Evolutionary conservation across 805 yeast species (phyloP).

Genomic region (Monosporozyma solicola): DNA sequence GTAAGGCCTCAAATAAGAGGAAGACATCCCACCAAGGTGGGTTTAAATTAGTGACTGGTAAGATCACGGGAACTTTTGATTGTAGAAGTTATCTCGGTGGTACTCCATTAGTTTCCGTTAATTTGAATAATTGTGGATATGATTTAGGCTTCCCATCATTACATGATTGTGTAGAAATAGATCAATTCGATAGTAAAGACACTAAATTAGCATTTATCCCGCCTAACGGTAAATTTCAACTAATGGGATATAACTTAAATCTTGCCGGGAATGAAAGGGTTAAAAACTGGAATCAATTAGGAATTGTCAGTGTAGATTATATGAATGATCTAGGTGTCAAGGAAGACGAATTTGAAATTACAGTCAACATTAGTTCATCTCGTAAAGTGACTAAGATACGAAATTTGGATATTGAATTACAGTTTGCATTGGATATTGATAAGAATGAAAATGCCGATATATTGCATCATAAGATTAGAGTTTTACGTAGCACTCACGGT

Average conservation of each 20-base stretch:
- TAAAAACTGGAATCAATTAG: slow-evolving; percentile 5
- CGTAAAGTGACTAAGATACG: slow-evolving; percentile 41
- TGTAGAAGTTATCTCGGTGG: slow-evolving; percentile 70
- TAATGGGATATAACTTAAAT: slow-evolving; percentile 59
- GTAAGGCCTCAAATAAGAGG: background rate
- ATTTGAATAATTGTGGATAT: slow-evolving; percentile 39
- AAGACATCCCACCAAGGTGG: background rate
- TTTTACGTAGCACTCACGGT: slow-evolving; percentile 65
- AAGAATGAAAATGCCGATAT: slow-evolving; percentile 13
- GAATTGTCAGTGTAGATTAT: slow-evolving; percentile 26
- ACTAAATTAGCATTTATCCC: slow-evolving; percentile 57
- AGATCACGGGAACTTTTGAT: slow-evolving; percentile 53
- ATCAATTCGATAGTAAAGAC: slow-evolving; percentile 7
- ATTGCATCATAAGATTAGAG: slow-evolving; percentile 36
- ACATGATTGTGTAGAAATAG: slow-evolving; percentile 58
- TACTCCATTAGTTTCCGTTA: slow-evolving; percentile 56
- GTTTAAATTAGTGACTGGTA: slow-evolving; percentile 15
- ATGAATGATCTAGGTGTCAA: slow-evolving; percentile 29
- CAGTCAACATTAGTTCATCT: slow-evolving; percentile 29
- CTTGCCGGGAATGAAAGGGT: slow-evolving; percentile 22
- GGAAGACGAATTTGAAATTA: slow-evolving; percentile 34
- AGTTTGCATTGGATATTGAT: slow-evolving; percentile 7
- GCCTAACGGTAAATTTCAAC: slow-evolving; percentile 68
- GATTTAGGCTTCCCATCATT: slow-evolving; percentile 51
- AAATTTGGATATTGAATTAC: slow-evolving; percentile 36